phyloP scores from a whole-genome alignment of 129 eudicot genomes.

The Helianthus tuberosus region DNA sequence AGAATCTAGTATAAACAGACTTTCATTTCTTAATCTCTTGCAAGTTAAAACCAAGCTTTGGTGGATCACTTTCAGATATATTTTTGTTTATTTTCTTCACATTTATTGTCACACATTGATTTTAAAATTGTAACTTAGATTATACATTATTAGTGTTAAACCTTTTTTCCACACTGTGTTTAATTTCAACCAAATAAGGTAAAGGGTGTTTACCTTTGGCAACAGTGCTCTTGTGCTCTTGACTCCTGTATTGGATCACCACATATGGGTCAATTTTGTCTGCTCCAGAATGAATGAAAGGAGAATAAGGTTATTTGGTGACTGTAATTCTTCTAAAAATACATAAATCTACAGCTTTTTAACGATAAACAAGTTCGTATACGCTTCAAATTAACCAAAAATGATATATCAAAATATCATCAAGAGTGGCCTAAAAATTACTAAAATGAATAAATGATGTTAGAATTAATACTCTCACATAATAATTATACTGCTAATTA shows the following conservation, averaged over 20 bases:
- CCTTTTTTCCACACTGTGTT: too few relatives aligned
- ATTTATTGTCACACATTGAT: too few relatives aligned
- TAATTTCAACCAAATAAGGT: neutral
- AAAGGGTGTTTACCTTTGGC: slow-evolving; percentile 46
- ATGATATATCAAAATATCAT: neutral
- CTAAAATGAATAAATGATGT: neutral
- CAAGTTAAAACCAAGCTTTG: too few relatives aligned
- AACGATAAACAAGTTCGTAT: neutral
- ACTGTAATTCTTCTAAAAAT: neutral
- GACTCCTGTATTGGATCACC: slow-evolving; percentile 55
- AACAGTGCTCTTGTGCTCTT: slow-evolving; percentile 59
- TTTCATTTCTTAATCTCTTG: too few relatives aligned
- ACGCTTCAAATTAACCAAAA: neutral
- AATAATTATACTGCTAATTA: neutral
- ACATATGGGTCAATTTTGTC: slow-evolving; percentile 75
- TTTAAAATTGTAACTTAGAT: too few relatives aligned
- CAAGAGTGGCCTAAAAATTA: neutral
- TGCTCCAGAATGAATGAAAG: slow-evolving; percentile 17
- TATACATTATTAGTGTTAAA: too few relatives aligned
- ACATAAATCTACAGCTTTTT: neutral
- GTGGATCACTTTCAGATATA: too few relatives aligned
- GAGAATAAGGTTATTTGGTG: slow-evolving; percentile 12
- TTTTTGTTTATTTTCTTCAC: too few relatives aligned
- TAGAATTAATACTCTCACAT: neutral
- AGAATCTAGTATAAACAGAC: too few relatives aligned